phyloP scores from a whole-genome alignment of 2,329 filamentous ascomycete species.

The Fusarium nygamai region DNA sequence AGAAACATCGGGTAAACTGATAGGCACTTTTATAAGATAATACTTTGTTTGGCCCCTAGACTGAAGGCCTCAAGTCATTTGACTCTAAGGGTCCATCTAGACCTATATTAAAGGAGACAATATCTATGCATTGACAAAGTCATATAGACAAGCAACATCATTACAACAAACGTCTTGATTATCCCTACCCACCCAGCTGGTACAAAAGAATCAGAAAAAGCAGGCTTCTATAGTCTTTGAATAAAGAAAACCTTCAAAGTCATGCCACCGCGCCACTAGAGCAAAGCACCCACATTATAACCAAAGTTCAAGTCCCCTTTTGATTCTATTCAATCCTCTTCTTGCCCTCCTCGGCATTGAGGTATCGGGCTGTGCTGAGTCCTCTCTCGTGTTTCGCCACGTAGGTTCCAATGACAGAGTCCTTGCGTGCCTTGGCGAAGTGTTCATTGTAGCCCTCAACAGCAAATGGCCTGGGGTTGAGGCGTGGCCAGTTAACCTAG shows the following conservation, averaged over 20 bases:
- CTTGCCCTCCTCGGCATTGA: slow-evolving; percentile 95
- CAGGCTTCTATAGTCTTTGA: slow-evolving; percentile 14
- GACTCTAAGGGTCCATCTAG: not conserved
- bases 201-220: slow-evolving; percentile 6
- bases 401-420: slow-evolving; percentile 81
- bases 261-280: slow-evolving; percentile 5
- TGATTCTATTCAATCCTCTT: slow-evolving; percentile 86
- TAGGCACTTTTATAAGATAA: not conserved
- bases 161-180: slow-evolving; percentile 29
- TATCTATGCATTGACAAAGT: slow-evolving; percentile 10
- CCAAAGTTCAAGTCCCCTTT: slow-evolving; percentile 9
- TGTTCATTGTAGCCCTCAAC: slow-evolving; percentile 90
- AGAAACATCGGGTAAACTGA: not conserved
- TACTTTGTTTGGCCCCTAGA: not conserved
- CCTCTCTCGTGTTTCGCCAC: slow-evolving; percentile 78
- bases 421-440: slow-evolving; percentile 82
- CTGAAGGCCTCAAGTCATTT: not conserved
- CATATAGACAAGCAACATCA: slow-evolving; percentile 27
- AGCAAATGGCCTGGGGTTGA: slow-evolving; percentile 88
- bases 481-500: slow-evolving; percentile 97
- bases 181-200: not conserved
- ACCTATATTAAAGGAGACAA: slow-evolving; percentile 25
- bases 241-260: slow-evolving; percentile 7
- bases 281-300: slow-evolving; percentile 15
- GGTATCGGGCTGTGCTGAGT: slow-evolving; percentile 81